Evolutionary conservation across 2,329 filamentous ascomycete species (phyloP), one percentile per base, ranked within the genome.

Genomic region (Tolypocladium amazonense): DNA sequence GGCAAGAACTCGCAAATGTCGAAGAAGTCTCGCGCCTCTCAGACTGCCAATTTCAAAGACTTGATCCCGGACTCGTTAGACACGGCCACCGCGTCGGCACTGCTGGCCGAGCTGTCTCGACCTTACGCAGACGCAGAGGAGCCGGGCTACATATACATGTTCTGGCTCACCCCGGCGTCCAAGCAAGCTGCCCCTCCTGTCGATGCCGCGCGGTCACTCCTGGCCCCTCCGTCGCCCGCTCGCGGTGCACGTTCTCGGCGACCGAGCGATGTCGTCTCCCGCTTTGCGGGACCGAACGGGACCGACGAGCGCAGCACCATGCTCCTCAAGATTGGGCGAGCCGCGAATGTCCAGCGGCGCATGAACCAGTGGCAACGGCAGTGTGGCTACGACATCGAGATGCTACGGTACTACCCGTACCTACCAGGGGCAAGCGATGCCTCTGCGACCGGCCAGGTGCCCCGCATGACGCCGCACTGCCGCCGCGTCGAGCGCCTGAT

Each of bases 91-190:
- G 80, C 89, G 0, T 88, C 90, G 0, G 76, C 80, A 6, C 79
- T 97, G 4, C 81, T 93, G 61, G 79, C 87, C 2, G 92, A 97
- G 72, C 80, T 97, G 12, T 84, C 79, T 74, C 70, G 94, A 82
- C 77, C 91, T 80, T 71, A 69, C 41, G 68, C 71, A 1, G 83
- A 92, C 54, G 92, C 90, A 0, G 77, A 84, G 27, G 90, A 95
- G 66, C 79, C 88, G 15, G 94, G 94, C 43, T 99, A 94, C 76
- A 97, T 99, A 65, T 99, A 99, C 80, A 96, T 99, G 73, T 99
- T 97, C 80, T 97, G 93, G 92, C 81, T 97, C 27, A 97, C 91
- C 0, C 86, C 91, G 38, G 65, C 66, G 7, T 81, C 80, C 2
- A 75, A 83, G 9, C 71, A 79, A 0, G 72, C 82, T 0, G 76